These are phyloP conservation scores for Penicillium desertorum DNA, from an alignment of 495 filamentous ascomycete genomes.

Conservation along the genomic window DNA sequence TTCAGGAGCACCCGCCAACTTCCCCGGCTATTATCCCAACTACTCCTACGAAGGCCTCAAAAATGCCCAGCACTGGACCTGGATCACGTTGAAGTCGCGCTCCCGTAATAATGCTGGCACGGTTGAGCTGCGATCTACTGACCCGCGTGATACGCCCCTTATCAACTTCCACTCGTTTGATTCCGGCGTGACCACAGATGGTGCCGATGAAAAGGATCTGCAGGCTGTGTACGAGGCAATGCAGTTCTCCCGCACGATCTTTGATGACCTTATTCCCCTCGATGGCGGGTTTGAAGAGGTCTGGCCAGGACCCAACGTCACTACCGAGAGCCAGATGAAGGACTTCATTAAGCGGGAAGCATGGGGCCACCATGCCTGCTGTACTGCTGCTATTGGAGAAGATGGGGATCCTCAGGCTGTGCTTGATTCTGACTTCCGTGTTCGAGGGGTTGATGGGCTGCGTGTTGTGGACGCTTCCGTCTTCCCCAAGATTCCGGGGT, in stretches of 20 bases:
- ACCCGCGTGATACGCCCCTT: slow-evolving; percentile 53
- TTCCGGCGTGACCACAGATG: slow-evolving; percentile 32
- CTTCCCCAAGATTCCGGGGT: slow-evolving; percentile 58
- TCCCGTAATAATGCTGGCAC: slow-evolving; percentile 53
- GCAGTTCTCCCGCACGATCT: slow-evolving; percentile 42
- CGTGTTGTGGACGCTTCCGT: slow-evolving; percentile 63
- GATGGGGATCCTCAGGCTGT: slow-evolving; percentile 57
- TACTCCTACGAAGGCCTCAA: slow-evolving; percentile 34
- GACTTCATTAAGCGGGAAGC: slow-evolving; percentile 51
- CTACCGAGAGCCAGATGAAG: slow-evolving; percentile 40
- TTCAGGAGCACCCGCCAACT: slow-evolving; percentile 51
- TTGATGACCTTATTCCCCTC: slow-evolving; percentile 30
- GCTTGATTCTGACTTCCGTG: slow-evolving; percentile 57
- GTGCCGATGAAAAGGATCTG: slow-evolving; percentile 45
- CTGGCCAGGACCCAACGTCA: slow-evolving; percentile 47
- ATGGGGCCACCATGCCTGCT: slow-evolving; percentile 62
- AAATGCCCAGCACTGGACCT: slow-evolving; percentile 39
- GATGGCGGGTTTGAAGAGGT: slow-evolving; percentile 46
- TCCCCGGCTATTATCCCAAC: slow-evolving; percentile 40
- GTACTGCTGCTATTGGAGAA: slow-evolving; percentile 56
- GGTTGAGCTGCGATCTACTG: slow-evolving; percentile 45
- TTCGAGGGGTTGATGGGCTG: slow-evolving; percentile 55
- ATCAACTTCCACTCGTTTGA: slow-evolving; percentile 59
- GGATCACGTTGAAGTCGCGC: slow-evolving; percentile 52
- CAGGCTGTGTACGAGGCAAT: slow-evolving; percentile 50